Evolutionary conservation across 257 asterid species (phyloP).

Genomic region (Lavandula angustifolia): DNA sequence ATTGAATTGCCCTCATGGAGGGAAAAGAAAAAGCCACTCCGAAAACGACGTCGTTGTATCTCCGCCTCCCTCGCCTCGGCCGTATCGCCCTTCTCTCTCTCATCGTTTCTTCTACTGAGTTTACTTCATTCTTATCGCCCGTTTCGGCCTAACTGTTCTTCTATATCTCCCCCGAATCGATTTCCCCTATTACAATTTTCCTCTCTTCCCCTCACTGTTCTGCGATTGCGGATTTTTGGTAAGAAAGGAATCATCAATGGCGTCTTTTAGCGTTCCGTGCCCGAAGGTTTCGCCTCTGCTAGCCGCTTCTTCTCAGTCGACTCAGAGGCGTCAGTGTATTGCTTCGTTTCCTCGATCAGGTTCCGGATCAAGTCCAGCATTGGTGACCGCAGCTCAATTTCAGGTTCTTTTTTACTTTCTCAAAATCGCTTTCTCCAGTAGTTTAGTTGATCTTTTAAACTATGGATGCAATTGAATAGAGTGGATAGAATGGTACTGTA

Average conservation of each 20-base stretch:
- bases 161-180: conserved; percentile 6
- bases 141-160: conserved; percentile 32
- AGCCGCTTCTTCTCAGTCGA: conserved; percentile 41
- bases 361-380: conserved; percentile 37
- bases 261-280: conserved; percentile 50
- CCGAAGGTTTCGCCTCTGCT: conserved; percentile 45
- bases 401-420: conserved; percentile 25
- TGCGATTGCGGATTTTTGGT: neutral
- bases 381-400: conserved; percentile 14
- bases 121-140: conserved; percentile 45
- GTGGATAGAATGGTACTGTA: neutral
- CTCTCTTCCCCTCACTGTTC: neutral
- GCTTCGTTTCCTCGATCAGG: conserved; percentile 46
- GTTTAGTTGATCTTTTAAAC: neutral
- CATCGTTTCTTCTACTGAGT: conserved; percentile 17
- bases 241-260: conserved; percentile 38
- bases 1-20: conserved; percentile 40
- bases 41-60: conserved; percentile 37
- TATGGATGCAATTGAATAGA: neutral
- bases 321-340: conserved; percentile 23
- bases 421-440: neutral
- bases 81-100: conserved; percentile 43
- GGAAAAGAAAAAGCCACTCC: conserved; percentile 30
- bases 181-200: neutral
- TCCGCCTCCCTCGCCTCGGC: conserved; percentile 31